Percentiles rank a stretch among this genome's conserved stretches.
Conservation (phyloP, 106 monocot genomes). For the Platanthera zijinensis region DNA sequence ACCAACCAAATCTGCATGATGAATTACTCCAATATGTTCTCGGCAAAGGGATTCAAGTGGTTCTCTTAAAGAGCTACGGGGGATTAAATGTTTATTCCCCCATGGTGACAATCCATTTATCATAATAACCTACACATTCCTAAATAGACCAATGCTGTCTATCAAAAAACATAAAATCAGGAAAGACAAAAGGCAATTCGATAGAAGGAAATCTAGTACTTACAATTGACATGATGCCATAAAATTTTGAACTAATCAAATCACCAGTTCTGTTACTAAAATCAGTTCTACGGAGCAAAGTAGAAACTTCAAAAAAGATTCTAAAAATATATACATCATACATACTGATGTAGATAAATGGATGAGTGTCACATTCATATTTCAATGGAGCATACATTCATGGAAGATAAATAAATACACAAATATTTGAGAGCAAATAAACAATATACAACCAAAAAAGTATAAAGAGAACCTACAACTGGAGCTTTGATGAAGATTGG, state of each 20-base stretch:
- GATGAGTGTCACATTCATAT: too few species aligned
- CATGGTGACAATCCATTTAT: slow-evolving; percentile 73
- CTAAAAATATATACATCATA: neutral
- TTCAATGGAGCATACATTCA: too few species aligned
- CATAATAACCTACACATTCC: slow-evolving; percentile 80
- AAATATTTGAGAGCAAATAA: too few species aligned
- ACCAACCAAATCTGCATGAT: slow-evolving; percentile 75
- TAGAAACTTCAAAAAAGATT: too few species aligned
- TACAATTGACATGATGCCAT: too few species aligned
- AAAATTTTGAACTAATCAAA: too few species aligned
- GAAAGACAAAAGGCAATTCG: neutral
- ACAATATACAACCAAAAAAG: too few species aligned
- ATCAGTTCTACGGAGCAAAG: too few species aligned
- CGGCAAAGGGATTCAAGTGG: slow-evolving; percentile 52
- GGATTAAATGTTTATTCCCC: slow-evolving; percentile 75
- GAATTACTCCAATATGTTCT: slow-evolving; percentile 63
- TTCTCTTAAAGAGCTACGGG: slow-evolving; percentile 80
- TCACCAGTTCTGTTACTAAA: too few species aligned
- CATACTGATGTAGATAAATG: neutral
- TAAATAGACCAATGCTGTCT: slow-evolving; percentile 73
- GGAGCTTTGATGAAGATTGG: slow-evolving; percentile 21
- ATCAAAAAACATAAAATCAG: slow-evolving; percentile 23
- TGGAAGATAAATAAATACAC: too few species aligned
- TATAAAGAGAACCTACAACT: too few species aligned
- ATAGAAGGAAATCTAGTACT: neutral